Base-by-base conservation (phyloP, 202 grass and related monocot species). In the Musa balbisiana region DNA sequence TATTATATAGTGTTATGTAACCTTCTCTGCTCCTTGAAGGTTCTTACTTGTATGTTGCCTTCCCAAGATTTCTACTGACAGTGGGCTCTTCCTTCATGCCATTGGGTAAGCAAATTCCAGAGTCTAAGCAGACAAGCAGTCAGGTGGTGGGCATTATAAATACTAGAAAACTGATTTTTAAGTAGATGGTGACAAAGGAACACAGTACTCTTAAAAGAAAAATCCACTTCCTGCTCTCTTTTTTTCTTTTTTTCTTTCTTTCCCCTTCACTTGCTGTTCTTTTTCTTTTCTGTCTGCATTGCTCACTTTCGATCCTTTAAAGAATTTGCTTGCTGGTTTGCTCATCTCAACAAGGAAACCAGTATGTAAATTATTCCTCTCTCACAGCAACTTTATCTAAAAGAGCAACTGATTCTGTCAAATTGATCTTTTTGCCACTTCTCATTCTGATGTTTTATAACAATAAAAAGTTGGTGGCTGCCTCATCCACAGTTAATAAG, bases 51-150 rank as follows among this genome's bases (percentile, higher is more conserved):
- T 70, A 70, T 51, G 15, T 70, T 69, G 29, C 16, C 29, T 43
- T 49, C 63, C 63, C 62, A 64, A 64, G 62, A 64, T 64, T 12
- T 64, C 21, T 25, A 9, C 62, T 64, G 20, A 12, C 62, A 64
- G 21, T 3, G 29, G 29, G 29, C 29, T 33, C 29, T 43, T 43
- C 33, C 33, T 43, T 43, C 33, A 43, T 8, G 33, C 19, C 73
- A 43, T 15, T 11, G 9, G 72, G 72, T 8, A 14, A 74, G 25
- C 54, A 74, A 74, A 58, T 20, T 74, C 72, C 23, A 74, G 53
- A 20, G 25, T 74, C 72, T 20, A 60, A 74, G 54, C 26, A 60
- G 24, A 43, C 26, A 75, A 60, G 13, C 73, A 60, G 25, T 75
- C 73, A 62, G 60, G 60, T 13, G 27, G 55, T 58, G 51, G 55